Evolutionary conservation across 345 rosid genomes (phyloP).

Genomic region (Alliaria petiolata): DNA sequence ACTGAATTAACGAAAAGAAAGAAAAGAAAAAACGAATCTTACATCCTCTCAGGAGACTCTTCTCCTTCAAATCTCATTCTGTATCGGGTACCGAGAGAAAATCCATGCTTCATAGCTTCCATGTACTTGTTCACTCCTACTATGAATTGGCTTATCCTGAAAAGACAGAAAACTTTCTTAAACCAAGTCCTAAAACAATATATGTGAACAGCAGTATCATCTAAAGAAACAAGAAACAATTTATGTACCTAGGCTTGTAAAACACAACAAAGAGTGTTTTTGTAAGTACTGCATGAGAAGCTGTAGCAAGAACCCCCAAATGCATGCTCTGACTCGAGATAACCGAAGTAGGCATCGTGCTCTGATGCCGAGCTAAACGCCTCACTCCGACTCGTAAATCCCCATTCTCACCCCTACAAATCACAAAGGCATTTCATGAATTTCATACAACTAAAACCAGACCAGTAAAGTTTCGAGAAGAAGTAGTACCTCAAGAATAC

Average conservation of each 20-base stretch:
- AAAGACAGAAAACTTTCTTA: background rate
- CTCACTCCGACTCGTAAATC: slow-evolving; percentile 68
- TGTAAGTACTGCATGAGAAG: slow-evolving; percentile 61
- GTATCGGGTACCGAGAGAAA: slow-evolving; percentile 61
- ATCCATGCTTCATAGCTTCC: slow-evolving; percentile 50
- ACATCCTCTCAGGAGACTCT: slow-evolving; percentile 77
- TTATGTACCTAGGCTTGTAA: slow-evolving; percentile 69
- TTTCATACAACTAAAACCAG: background rate
- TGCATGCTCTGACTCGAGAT: slow-evolving; percentile 84
- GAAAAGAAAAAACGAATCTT: background rate
- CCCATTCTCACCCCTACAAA: slow-evolving; percentile 56
- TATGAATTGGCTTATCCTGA: slow-evolving; percentile 72
- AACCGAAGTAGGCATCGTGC: slow-evolving; percentile 60
- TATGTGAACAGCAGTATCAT: background rate
- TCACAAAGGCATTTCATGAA: slow-evolving; percentile 43
- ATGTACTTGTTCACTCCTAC: slow-evolving; percentile 61
- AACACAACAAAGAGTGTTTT: slow-evolving; percentile 59
- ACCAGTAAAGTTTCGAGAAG: background rate
- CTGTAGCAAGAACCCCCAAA: slow-evolving; percentile 82
- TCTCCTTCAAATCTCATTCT: slow-evolving; percentile 84
- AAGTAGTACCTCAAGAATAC: slow-evolving; percentile 59
- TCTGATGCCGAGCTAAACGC: slow-evolving; percentile 51
- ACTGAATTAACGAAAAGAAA: background rate
- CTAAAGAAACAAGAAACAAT: slow-evolving; percentile 32
- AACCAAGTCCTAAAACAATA: too few species aligned